These are phyloP conservation scores for Vitellaria paradoxa DNA, from an alignment of 179 eudicot genomes.

Conservation along the genomic window DNA sequence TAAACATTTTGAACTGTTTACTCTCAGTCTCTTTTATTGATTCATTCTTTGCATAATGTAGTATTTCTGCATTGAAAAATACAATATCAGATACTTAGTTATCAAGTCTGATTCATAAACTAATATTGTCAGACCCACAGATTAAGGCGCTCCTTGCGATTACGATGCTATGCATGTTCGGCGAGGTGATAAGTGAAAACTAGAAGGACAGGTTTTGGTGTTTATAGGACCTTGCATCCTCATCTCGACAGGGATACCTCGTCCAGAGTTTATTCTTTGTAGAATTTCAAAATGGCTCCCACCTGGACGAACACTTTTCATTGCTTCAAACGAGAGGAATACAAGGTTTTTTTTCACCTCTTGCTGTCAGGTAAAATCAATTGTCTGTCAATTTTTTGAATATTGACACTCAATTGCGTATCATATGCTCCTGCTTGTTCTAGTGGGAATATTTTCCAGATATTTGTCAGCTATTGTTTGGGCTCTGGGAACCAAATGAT, in stretches of 20 bases:
- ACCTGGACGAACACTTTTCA: slow-evolving; percentile 72
- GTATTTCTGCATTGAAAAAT: neutral
- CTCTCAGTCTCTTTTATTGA: neutral
- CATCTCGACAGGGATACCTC: slow-evolving; percentile 92
- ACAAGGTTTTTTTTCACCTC: slow-evolving; percentile 83
- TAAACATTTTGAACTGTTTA: no score
- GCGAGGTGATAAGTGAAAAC: slow-evolving; percentile 88
- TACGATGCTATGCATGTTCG: slow-evolving; percentile 98
- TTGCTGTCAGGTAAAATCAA: slow-evolving; percentile 54
- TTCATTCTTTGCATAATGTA: neutral
- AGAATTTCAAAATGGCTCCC: slow-evolving; percentile 86
- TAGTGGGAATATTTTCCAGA: neutral
- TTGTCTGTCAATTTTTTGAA: neutral
- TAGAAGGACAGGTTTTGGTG: slow-evolving; percentile 80
- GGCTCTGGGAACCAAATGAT: neutral
- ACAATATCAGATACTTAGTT: neutral
- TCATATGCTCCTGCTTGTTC: neutral
- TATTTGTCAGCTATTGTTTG: neutral
- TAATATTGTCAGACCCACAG: slow-evolving; percentile 35
- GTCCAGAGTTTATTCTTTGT: slow-evolving; percentile 73
- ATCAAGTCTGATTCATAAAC: slow-evolving; percentile 14
- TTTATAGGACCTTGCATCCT: slow-evolving; percentile 69
- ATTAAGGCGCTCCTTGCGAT: slow-evolving; percentile 75
- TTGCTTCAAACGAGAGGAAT: slow-evolving; percentile 91
- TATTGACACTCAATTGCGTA: neutral